Evolutionary conservation across 345 rosid genomes (phyloP), one percentile per base, ranked within the genome.

Genomic region (Arabis hirsuta): DNA sequence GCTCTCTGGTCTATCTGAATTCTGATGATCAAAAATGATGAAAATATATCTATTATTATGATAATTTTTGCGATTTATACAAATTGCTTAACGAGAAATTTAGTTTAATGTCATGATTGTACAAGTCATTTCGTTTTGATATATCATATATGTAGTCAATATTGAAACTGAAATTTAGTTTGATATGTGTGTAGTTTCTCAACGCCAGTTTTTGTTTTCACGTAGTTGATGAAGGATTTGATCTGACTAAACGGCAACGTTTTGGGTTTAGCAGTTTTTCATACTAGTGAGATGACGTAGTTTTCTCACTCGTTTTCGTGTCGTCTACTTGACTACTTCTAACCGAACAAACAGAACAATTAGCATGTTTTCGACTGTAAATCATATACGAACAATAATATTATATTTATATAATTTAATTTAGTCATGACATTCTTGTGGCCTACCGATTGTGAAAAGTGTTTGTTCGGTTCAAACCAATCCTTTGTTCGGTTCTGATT

Each of bases 1-100:
- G 53, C 16, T 16, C 16, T 50, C 54, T 70, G 70, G 44, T 48
- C 12, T 65, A 42, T 65, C 14, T 57, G 43, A 45, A 34, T 45
- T 55, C 42, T 16, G 55, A 54, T 55, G 64, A 63, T 64, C 31
- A 8, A 73, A 24, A 11, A 5, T 36, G 36, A 44, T 72, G 24
- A 46, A 45, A 45, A n/a, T 22, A 7, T 7, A 9, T 34, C 4
- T 22, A 24, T 55, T 56, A 20, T n/a, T 22, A 44, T 62, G 47
- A 62, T n/a, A 26, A 29, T 31, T 52, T 71, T 71, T 12, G n/a
- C 52, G 16, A 13, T 50, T 12, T 26, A 1, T 11, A 12, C 13
- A 44, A 27, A 2, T 61, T 43, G 39, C 32, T 38, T 12, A 3
- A 6, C 16, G 11, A 1, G 6, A 1, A 20, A 42, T 24, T 12